Conservation (phyloP, 2,329 filamentous ascomycete species). For the Leptographium galeiforme region DNA sequence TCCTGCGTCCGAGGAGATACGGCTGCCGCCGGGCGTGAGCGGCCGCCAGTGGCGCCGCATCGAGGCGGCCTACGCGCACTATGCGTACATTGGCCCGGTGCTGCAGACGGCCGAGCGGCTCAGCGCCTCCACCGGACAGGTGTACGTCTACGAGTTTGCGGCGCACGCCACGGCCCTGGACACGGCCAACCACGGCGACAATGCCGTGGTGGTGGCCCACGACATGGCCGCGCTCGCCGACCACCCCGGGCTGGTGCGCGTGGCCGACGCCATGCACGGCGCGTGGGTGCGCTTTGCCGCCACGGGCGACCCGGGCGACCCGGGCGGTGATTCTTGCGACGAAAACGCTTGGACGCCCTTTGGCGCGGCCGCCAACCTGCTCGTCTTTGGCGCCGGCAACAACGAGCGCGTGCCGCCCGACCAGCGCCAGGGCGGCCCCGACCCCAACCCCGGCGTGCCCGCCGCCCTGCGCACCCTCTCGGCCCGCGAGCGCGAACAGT, state of each 20-base stretch:
- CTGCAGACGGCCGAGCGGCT: slow-evolving; percentile 42
- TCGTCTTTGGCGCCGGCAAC: slow-evolving; percentile 46
- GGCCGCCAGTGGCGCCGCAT: slow-evolving; percentile 43
- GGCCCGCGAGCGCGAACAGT: slow-evolving; percentile 31
- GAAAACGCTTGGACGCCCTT: slow-evolving; percentile 28
- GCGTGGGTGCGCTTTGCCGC: slow-evolving; percentile 26
- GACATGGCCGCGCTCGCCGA: slow-evolving; percentile 21
- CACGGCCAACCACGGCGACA: slow-evolving; percentile 34
- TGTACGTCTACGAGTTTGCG: slow-evolving; percentile 49
- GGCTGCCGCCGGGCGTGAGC: slow-evolving; percentile 20
- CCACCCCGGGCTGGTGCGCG: slow-evolving; percentile 23
- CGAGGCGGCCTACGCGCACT: slow-evolving; percentile 49
- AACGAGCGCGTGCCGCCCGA: slow-evolving; percentile 29
- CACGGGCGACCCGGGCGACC: slow-evolving; percentile 4
- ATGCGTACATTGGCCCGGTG: slow-evolving; percentile 51
- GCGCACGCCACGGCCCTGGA: slow-evolving; percentile 24
- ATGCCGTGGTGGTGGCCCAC: slow-evolving; percentile 28
- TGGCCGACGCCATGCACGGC: slow-evolving; percentile 28
- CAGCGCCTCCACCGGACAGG: slow-evolving; percentile 10
- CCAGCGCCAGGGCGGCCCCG: slow-evolving; percentile 6
- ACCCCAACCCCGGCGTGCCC: slow-evolving; percentile 26
- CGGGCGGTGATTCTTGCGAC: too few species aligned
- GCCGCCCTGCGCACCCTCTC: slow-evolving; percentile 29
- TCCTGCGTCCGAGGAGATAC: too few species aligned
- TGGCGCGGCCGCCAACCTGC: slow-evolving; percentile 5